Evolutionary conservation across 306 rosid species (phyloP), one percentile per base, ranked within the genome.

Genomic region (Abrus pulchellus): DNA sequence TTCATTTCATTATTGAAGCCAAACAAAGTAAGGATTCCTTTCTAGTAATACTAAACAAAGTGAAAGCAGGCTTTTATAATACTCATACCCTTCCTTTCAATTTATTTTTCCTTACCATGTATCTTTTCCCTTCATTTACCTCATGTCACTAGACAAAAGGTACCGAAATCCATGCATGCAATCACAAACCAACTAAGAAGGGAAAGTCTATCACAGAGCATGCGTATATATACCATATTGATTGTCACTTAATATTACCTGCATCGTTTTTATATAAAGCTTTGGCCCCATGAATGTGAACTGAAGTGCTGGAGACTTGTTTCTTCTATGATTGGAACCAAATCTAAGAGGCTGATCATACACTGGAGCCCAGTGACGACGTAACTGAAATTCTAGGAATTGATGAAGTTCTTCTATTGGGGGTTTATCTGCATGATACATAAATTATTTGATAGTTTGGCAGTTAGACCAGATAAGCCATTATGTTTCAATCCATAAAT

Each of bases 301-400:
- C 88, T 88, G 90, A 29, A 94, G 94, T 12, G 95, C 88, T 12
- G 99, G 95, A 50, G 87, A 89, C 4, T 44, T 80, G 30, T 85
- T 90, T 75, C 69, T 89, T 84, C 88, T 89, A 78, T 80, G 82
- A 79, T 85, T 84, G 6, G 80, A 87, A 85, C 89, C 85, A 27
- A 66, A 80, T 30, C 83, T 86, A 53, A 94, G 94, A 77, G 97
- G 97, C 12, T 93, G 85, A 78, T 94, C 97, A 7, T 90, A 94
- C 82, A 85, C 89, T 9, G 99, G 99, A 2, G 97, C 99, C 99
- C 99, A 94, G 47, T 90, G 97, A 30, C 97, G 87, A 6, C 97
- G 93, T 86, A 94, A 83, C 76, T 94, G 99, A 84, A 89, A 93
- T 65, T 93, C 97, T 5, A 94, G 88, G 86, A 94, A 94, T 52